Evolutionary conservation across 2,329 filamentous ascomycete species (phyloP).

Genomic region (Magnaporthiopsis rhizophila): DNA sequence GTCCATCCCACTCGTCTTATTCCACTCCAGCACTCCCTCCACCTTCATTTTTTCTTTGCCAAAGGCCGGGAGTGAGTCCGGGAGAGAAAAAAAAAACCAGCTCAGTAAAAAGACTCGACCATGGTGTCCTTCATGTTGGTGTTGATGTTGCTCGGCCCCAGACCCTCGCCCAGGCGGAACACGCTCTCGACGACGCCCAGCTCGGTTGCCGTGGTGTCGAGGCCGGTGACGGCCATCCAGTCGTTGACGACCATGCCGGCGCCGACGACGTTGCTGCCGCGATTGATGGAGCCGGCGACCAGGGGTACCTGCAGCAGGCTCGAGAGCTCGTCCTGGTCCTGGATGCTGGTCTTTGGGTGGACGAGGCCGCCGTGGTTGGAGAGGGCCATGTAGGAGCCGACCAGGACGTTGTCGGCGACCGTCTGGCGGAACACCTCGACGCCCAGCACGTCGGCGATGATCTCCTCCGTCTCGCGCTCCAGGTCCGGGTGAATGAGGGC

Average conservation of each 20-base stretch:
- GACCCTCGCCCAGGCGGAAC: conserved; percentile 86
- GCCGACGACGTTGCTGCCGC: conserved; percentile 89
- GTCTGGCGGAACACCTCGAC: conserved; percentile 92
- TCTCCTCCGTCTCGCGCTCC: conserved; percentile 97
- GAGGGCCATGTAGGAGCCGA: conserved; percentile 92
- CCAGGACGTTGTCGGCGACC: conserved; percentile 92
- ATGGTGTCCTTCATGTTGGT: conserved; percentile 92
- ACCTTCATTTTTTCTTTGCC: not conserved
- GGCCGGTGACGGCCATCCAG: conserved; percentile 89
- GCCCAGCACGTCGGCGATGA: conserved; percentile 87
- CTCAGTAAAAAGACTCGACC: conserved; percentile 96
- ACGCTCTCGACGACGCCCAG: conserved; percentile 93
- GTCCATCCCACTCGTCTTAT: not conserved
- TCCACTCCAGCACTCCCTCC: not conserved
- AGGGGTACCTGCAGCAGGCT: conserved; percentile 91
- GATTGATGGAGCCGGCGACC: conserved; percentile 88
- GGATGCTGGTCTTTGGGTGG: conserved; percentile 92
- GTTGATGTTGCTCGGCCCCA: conserved; percentile 70
- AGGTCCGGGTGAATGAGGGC: conserved; percentile 93
- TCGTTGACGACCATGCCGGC: conserved; percentile 96
- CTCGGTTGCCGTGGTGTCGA: conserved; percentile 96
- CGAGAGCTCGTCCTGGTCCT: conserved; percentile 95
- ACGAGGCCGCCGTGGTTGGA: conserved; percentile 96
- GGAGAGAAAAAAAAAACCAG: not conserved
- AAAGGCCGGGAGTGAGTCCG: too few species aligned